Base-by-base conservation (phyloP, 2,329 filamentous ascomycete genomes). In the Aspergillus texensis region DNA sequence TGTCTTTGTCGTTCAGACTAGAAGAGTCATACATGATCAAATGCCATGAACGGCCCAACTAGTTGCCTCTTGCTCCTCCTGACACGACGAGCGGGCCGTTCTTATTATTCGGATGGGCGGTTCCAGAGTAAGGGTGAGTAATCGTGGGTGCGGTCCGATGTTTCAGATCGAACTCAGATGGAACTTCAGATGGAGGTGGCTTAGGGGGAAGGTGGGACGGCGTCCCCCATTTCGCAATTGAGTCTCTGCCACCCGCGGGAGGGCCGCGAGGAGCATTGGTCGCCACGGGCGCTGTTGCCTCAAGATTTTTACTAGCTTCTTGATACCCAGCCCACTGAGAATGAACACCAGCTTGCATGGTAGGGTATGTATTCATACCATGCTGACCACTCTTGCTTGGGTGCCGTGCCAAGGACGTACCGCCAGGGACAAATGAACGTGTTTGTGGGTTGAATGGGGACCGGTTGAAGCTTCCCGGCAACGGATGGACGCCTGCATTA, bases 371-470 rank as follows among this genome's bases (percentile, higher is more conserved):
- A 64, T 68, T 70, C 67, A 72, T 70, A 59, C 60, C 65, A 67
- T 70, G 70, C 39, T 75, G 74, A 32, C 68, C 62, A 60, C 67
- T 70, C 63, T 77, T 75, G 54, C 70, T 74, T 34, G 75, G 72
- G 60, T 77, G 75, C 56, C 77, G 76, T 14, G 68, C 59, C 16
- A 72, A 66, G 41, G 75, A 65, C 36, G 72, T 70, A 50, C 86
- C 82, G 58, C 83, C 84, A 1, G 94, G 94, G 28, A 97, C 87
- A 77, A 98, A 97, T 0, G 94, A 91, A 73, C 96, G 92, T 19
- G 92, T 97, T 80, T 96, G 94, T 0, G 94, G 94, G 74, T 97
- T 97, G 81, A 98, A 97, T 14, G 91, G 88, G 71, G 93, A 92
- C 62, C 93, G 86, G 73, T 91, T 92, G 74, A 88, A 96, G 78